Base-by-base conservation (phyloP, 2,329 filamentous ascomycete species). In the Knoxdaviesia proteae region DNA sequence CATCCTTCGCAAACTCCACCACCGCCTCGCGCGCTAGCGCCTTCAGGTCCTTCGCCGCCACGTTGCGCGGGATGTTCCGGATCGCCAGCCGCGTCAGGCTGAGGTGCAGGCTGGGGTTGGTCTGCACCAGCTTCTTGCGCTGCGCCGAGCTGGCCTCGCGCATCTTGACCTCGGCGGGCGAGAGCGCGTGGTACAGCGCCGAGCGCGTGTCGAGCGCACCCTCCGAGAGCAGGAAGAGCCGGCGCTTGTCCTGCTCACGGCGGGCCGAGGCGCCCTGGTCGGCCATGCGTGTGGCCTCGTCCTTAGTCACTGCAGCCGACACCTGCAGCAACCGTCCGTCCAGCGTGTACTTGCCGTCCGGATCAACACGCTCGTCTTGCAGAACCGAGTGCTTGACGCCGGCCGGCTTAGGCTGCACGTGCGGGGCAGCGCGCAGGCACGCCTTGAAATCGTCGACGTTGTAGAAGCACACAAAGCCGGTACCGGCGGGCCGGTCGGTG, bases 401-500 rank as follows among this genome's bases (percentile, higher is more conserved):
- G 32, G 42, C 42, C 9, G 43, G 42, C 9, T 45, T 47, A 1
- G 61, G 52, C 20, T 66, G 60, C 46, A 67, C 61, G 31, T 70
- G 73, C 0, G 90, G 90, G 2, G 86, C 82, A 9, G 66, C 69
- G 49, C 76, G 78, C 47, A 94, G 65, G 55, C 90, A 96, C 20
- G 67, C 58, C 54, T 78, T 75, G 49, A 79, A 83, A 54, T 94
- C 84, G 20, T 80, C 73, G 35, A 67, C 62, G 41, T 80, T 77
- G 60, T 78, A 79, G 61, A 98, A 98, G 61, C 84, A 93, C 32
- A 96, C 88, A 53, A 98, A 98, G 4, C 80, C 90, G 33, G 88
- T 96, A 31, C 90, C 90, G 40, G 82, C 84, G 2, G 90, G 84
- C 42, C 84, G 78, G 50, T 87, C 86, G 0, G 84, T 94, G 30